These are phyloP conservation scores for Xylaria acuta DNA, from an alignment of 495 filamentous ascomycete genomes.

Conservation along the genomic window DNA sequence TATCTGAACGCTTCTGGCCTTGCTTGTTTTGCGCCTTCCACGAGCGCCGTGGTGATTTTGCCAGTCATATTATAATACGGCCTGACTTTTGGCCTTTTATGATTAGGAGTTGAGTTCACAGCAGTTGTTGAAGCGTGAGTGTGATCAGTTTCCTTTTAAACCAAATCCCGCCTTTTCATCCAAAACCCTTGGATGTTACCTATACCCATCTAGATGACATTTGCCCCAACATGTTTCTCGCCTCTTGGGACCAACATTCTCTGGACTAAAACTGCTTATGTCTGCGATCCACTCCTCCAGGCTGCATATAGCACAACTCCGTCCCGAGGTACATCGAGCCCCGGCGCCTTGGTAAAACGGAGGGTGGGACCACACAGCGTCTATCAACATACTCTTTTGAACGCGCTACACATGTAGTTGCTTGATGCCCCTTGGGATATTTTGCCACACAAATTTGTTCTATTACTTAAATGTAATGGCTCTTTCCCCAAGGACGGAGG, in stretches of 20 bases:
- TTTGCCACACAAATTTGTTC: neutral
- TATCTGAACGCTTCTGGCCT: neutral
- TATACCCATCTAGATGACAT: neutral
- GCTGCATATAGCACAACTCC: constrained; percentile 3
- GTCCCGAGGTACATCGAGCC: neutral
- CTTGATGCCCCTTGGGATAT: neutral
- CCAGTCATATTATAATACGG: constrained; percentile 5
- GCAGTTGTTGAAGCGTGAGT: constrained; percentile 10
- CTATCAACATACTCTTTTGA: constrained; percentile 1
- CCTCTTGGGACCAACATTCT: neutral
- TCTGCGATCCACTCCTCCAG: neutral
- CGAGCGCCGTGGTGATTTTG: neutral
- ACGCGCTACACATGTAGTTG: neutral
- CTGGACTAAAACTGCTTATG: neutral
- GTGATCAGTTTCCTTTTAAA: neutral
- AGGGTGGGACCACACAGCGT: neutral
- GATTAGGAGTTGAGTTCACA: constrained; percentile 1
- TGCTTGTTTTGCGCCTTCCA: neutral
- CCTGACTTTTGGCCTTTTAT: constrained; percentile 16
- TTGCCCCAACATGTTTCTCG: neutral
- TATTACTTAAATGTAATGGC: constrained; percentile 4
- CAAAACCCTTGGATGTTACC: neutral
- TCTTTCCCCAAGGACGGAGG: neutral
- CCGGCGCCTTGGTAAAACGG: neutral
- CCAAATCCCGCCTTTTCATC: neutral